Conservation (phyloP, 768 basidiomycete species). For the Hericium erinaceus region DNA sequence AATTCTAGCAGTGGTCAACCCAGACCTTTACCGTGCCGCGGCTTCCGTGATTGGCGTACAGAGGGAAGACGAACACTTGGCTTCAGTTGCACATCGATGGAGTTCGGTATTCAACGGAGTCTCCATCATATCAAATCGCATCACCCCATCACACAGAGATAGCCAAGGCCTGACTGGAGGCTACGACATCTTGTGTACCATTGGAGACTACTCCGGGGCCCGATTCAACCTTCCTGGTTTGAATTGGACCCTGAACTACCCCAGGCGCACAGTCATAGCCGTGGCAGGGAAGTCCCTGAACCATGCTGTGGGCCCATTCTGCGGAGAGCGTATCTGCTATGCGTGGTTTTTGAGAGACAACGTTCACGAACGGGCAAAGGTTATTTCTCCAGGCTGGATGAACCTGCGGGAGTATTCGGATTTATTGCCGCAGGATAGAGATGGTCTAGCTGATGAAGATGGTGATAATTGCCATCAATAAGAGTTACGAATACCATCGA, state of each 20-base stretch:
- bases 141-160: background rate
- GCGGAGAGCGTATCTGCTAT: background rate
- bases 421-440: background rate
- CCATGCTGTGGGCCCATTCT: background rate
- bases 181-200: background rate
- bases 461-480: no score
- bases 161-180: background rate
- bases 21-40: no score
- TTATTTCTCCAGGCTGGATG: background rate
- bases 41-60: no score
- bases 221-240: background rate
- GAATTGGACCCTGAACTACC: background rate
- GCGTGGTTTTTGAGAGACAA: background rate
- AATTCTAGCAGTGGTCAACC: background rate
- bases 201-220: background rate
- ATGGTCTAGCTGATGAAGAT: background rate
- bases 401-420: background rate
- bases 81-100: no score
- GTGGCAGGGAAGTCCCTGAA: background rate
- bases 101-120: no score
- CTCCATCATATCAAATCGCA: background rate
- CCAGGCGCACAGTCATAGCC: background rate
- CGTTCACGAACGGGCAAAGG: background rate
- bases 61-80: no score
- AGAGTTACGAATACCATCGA: background rate